Evolutionary conservation across 495 filamentous ascomycete genomes (phyloP).

Genomic region (Hypoxylon trugodes): DNA sequence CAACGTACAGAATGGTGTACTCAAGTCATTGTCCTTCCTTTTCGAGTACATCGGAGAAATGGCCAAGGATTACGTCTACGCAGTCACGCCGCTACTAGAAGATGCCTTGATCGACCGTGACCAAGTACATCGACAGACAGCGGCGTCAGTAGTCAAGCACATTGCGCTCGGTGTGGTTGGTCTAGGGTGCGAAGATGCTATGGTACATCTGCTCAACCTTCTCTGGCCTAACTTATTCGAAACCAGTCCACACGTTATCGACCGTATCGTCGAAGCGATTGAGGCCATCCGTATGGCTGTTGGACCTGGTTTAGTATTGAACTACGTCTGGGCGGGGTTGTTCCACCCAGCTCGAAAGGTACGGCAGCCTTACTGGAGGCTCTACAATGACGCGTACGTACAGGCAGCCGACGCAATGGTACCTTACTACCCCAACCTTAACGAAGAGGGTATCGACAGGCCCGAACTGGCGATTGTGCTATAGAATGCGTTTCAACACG

Average conservation of each 20-base stretch:
- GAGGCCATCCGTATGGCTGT: slow-evolving; percentile 96
- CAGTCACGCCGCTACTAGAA: slow-evolving; percentile 94
- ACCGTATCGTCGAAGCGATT: slow-evolving; percentile 95
- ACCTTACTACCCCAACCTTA: slow-evolving; percentile 89
- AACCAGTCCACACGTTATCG: slow-evolving; percentile 97
- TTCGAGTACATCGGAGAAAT: slow-evolving; percentile 99
- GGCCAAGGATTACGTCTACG: slow-evolving; percentile 99
- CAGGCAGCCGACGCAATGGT: slow-evolving; percentile 93
- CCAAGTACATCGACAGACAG: slow-evolving; percentile 97
- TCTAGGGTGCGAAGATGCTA: slow-evolving; percentile 97
- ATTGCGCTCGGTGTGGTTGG: slow-evolving; percentile 95
- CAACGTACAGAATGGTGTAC: slow-evolving; percentile 98
- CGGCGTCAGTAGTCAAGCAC: slow-evolving; percentile 95
- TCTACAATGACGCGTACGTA: slow-evolving; percentile 98
- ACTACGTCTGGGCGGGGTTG: slow-evolving; percentile 96
- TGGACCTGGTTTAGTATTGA: slow-evolving; percentile 89
- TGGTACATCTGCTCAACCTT: slow-evolving; percentile 96
- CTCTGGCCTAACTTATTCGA: slow-evolving; percentile 98
- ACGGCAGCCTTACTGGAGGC: slow-evolving; percentile 87
- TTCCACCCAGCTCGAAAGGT: slow-evolving; percentile 98
- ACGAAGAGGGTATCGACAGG: slow-evolving; percentile 76
- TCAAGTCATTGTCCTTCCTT: slow-evolving; percentile 96
- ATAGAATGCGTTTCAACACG: slow-evolving; percentile 50
- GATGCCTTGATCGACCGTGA: slow-evolving; percentile 98
- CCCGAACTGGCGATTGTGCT: slow-evolving; percentile 86